Percentiles rank a stretch among this genome's conserved stretches.
phyloP scores from a whole-genome alignment of 805 yeast genomes.

The Sungouiella blattae region DNA sequence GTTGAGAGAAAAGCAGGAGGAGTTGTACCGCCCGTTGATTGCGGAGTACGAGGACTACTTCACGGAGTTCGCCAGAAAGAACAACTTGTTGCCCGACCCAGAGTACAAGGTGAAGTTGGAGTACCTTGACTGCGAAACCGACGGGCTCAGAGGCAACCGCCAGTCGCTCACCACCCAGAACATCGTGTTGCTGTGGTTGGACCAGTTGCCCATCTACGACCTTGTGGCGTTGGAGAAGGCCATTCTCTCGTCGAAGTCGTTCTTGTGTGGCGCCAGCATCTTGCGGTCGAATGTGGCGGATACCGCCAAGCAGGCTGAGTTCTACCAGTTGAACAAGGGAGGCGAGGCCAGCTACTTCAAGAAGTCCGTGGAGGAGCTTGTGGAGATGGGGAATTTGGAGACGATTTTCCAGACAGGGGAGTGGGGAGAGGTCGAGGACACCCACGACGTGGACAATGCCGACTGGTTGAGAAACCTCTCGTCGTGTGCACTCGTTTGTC shows the following conservation, averaged over 20 bases:
- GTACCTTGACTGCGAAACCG: constrained; percentile 73
- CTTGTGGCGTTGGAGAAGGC: constrained; percentile 87
- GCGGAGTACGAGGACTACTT: constrained; percentile 60
- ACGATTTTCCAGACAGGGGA: constrained; percentile 76
- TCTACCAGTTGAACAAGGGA: constrained; percentile 36
- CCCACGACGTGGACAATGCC: constrained; percentile 95
- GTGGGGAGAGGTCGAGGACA: constrained; percentile 99
- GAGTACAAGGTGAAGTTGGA: constrained; percentile 40
- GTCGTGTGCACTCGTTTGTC: constrained; percentile 57
- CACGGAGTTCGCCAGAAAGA: constrained; percentile 33
- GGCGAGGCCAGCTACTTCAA: constrained; percentile 29
- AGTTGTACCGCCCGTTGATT: constrained; percentile 71
- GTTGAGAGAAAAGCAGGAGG: constrained; percentile 76
- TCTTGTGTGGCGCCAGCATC: constrained; percentile 73
- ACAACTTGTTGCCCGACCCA: constrained; percentile 20
- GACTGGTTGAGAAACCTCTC: constrained; percentile 82
- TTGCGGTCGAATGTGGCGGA: constrained; percentile 45
- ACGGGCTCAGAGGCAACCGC: constrained; percentile 76
- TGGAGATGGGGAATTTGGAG: constrained; percentile 77
- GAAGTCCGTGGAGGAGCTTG: constrained; percentile 62
- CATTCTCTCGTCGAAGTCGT: constrained; percentile 81
- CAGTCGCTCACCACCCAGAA: constrained; percentile 60
- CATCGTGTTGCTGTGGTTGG: constrained; percentile 64
- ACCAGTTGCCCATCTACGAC: constrained; percentile 65
- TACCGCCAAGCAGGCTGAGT: constrained; percentile 11